phyloP scores from a whole-genome alignment of 805 yeast species.

The Cyberlindnera samutprakarnensis region DNA sequence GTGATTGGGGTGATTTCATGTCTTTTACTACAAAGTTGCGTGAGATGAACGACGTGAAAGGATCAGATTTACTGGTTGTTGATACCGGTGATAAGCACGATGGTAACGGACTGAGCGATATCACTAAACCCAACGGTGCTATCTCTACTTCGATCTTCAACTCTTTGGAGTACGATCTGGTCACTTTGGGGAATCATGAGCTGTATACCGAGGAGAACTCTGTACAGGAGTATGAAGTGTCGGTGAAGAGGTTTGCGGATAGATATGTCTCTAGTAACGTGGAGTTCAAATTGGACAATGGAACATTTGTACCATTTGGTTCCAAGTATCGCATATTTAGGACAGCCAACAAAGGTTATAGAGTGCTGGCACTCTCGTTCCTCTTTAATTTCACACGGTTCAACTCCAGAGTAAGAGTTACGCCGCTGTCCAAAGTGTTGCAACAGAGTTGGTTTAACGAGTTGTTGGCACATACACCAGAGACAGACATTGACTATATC shows the following conservation, averaged over 20 bases:
- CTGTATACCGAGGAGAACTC: slow-evolving; percentile 63
- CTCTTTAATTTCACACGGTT: slow-evolving; percentile 65
- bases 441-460: slow-evolving; percentile 60
- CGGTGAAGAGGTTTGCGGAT: slow-evolving; percentile 54
- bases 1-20: slow-evolving; percentile 89
- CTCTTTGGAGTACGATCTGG: slow-evolving; percentile 60
- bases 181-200: slow-evolving; percentile 91
- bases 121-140: slow-evolving; percentile 65
- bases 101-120: slow-evolving; percentile 86
- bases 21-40: slow-evolving; percentile 55
- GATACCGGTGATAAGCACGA: slow-evolving; percentile 95
- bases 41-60: slow-evolving; percentile 32
- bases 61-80: slow-evolving; percentile 61
- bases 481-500: slow-evolving; percentile 50
- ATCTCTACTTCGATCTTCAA: slow-evolving; percentile 56
- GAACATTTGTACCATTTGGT: slow-evolving; percentile 57
- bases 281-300: slow-evolving; percentile 39
- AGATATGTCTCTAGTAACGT: slow-evolving; percentile 69
- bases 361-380: slow-evolving; percentile 68
- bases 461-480: slow-evolving; percentile 26
- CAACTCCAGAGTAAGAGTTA: slow-evolving; percentile 56
- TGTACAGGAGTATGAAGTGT: slow-evolving; percentile 51
- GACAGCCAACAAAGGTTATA: slow-evolving; percentile 44
- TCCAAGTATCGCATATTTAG: slow-evolving; percentile 54
- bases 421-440: slow-evolving; percentile 47